These are phyloP conservation scores for Citrus australasica DNA, from an alignment of 345 rosid species.

Conservation along the genomic window DNA sequence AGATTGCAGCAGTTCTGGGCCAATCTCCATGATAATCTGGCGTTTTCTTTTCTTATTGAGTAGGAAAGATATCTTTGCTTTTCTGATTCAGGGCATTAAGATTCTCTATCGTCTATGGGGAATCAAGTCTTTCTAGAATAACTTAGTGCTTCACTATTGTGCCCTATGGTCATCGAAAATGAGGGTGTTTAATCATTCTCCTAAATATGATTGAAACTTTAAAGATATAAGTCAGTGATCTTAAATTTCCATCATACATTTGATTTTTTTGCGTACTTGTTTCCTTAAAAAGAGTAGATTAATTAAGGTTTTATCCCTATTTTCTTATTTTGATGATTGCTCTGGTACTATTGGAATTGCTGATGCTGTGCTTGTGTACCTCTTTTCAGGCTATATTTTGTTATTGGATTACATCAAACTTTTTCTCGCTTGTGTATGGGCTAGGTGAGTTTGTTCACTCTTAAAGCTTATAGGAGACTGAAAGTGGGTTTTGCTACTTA, in stretches of 20 bases:
- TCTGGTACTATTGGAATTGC: neutral
- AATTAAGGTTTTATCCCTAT: neutral
- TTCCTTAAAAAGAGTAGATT: neutral
- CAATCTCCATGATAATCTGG: neutral
- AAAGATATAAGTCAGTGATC: neutral
- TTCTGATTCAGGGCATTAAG: neutral
- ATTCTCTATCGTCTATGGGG: neutral
- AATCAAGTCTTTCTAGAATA: neutral
- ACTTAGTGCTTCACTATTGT: neutral
- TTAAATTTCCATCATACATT: neutral
- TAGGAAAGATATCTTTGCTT: neutral
- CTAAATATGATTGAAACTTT: neutral
- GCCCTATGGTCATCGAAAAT: neutral
- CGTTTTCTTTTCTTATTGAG: neutral
- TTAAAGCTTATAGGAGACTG: neutral
- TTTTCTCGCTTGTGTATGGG: slow-evolving; percentile 71
- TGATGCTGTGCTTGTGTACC: neutral
- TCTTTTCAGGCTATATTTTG: slow-evolving; percentile 80
- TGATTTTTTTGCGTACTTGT: neutral
- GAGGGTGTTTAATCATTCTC: neutral
- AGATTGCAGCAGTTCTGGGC: neutral
- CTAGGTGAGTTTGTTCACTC: slow-evolving; percentile 46
- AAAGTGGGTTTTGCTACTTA: neutral
- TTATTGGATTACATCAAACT: slow-evolving; percentile 85
- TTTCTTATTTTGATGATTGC: neutral